These are phyloP conservation scores for Stephanodiscus triporus DNA, from an alignment of 108 stramenopile species.

Conservation along the genomic window DNA sequence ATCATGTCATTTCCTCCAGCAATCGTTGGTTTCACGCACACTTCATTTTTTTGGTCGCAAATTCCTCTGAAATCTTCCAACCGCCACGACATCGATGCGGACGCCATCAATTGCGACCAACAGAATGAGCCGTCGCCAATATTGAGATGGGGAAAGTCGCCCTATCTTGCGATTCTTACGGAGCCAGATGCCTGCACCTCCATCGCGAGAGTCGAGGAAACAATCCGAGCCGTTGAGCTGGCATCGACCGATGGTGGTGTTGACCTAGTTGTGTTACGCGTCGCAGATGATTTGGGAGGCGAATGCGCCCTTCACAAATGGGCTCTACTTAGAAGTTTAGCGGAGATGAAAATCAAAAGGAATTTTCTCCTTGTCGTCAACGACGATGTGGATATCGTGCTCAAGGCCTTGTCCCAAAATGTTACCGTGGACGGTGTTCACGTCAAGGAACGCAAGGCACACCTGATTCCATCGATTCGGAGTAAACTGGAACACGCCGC, in stretches of 20 bases:
- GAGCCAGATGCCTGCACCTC: conserved; percentile 75
- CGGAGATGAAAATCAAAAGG: conserved; percentile 16
- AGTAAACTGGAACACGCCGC: conserved; percentile 27
- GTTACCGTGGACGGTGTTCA: conserved; percentile 69
- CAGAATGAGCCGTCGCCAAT: background rate
- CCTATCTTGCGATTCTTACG: conserved; percentile 75
- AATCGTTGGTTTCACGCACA: background rate
- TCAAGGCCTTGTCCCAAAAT: conserved; percentile 29
- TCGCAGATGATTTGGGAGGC: conserved; percentile 22
- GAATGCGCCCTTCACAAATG: conserved; percentile 11
- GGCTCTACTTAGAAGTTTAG: conserved; percentile 46
- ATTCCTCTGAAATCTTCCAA: background rate
- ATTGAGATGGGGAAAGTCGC: conserved; percentile 38
- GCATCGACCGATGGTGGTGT: conserved; percentile 50
- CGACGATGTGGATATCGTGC: conserved; percentile 59
- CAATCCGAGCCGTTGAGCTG: conserved; percentile 51
- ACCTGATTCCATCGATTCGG: conserved; percentile 60
- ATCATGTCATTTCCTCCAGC: background rate
- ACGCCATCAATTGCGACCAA: background rate
- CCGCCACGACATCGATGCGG: conserved; percentile 1
- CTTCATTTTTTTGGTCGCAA: background rate
- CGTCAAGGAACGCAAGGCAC: conserved; percentile 71
- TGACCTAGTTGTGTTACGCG: conserved; percentile 64
- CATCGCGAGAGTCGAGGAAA: conserved; percentile 44
- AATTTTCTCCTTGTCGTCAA: conserved; percentile 62